These are phyloP conservation scores for Ogataea salicorniae DNA, from an alignment of 805 yeast species.

Conservation along the genomic window DNA sequence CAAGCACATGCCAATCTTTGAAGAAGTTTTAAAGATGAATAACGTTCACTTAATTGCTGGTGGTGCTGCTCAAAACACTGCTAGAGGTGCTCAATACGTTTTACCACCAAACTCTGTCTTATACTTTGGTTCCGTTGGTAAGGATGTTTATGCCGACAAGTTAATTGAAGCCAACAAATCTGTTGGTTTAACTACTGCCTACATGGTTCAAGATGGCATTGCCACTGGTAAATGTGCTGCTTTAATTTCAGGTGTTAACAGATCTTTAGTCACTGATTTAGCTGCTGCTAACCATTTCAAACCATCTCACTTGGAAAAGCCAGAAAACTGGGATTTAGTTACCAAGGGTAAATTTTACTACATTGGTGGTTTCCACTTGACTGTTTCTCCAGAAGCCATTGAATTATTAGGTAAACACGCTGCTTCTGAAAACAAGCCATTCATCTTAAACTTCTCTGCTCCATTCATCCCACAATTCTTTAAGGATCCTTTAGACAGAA, in stretches of 20 bases:
- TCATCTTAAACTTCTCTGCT: conserved; percentile 85
- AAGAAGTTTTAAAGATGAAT: conserved; percentile 61
- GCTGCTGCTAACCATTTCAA: conserved; percentile 98
- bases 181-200: conserved; percentile 85
- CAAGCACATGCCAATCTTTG: conserved; percentile 79
- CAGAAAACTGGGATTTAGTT: conserved; percentile 85
- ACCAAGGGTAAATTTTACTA: conserved; percentile 78
- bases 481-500: conserved; percentile 80
- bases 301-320: conserved; percentile 77
- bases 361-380: conserved; percentile 98
- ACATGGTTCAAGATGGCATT: conserved; percentile 68
- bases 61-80: conserved; percentile 99
- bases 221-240: conserved; percentile 99
- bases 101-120: conserved; percentile 78
- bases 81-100: conserved; percentile 95
- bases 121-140: conserved; percentile 95
- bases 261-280: conserved; percentile 92
- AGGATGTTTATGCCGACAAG: conserved; percentile 80
- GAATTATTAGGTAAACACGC: conserved; percentile 88
- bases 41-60: conserved; percentile 83
- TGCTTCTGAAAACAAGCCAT: conserved; percentile 33
- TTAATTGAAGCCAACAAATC: conserved; percentile 75
- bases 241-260: conserved; percentile 71
- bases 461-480: conserved; percentile 96
- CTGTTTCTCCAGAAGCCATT: conserved; percentile 96